Percentiles rank a stretch among this genome's conserved stretches.
phyloP scores from a whole-genome alignment of 2,329 filamentous ascomycete genomes.

The Colletotrichum godetiae region DNA sequence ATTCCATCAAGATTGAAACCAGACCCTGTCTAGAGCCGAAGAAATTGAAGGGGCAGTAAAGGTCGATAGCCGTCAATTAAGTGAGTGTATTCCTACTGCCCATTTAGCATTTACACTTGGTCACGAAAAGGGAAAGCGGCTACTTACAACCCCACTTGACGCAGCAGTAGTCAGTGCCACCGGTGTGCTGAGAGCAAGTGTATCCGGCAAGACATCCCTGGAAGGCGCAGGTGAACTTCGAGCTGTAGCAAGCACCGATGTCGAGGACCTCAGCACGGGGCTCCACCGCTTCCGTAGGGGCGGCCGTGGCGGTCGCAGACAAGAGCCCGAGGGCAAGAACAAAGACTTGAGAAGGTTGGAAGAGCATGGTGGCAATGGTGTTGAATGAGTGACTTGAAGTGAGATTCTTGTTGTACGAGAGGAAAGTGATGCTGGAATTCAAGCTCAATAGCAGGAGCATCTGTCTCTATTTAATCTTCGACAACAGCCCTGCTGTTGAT shows the following conservation, averaged over 20 bases:
- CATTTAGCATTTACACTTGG: not conserved
- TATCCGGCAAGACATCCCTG: conserved; percentile 7
- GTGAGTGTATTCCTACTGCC: not conserved
- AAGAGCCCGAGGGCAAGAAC: conserved; percentile 4
- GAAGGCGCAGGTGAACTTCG: conserved; percentile 14
- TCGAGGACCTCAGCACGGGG: not conserved
- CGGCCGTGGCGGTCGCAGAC: conserved; percentile 1
- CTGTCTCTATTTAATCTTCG: not conserved
- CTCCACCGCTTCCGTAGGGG: not conserved
- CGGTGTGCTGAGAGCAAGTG: not conserved
- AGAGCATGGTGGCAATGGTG: not conserved
- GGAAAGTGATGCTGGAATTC: not conserved
- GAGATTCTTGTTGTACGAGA: no score
- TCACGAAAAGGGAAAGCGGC: not conserved
- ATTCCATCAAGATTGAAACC: no score
- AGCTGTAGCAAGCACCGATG: conserved; percentile 7
- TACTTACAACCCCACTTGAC: conserved; percentile 17
- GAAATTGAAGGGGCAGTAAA: not conserved
- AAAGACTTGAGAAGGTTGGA: conserved; percentile 2
- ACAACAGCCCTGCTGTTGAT: not conserved
- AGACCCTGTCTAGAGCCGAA: no score
- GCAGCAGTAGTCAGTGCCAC: conserved; percentile 1
- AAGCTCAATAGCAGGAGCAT: not conserved
- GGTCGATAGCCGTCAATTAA: not conserved
- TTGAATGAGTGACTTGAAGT: not conserved